Base-by-base conservation (phyloP, 306 rosid genomes). In the Hylodesmum podocarpum region DNA sequence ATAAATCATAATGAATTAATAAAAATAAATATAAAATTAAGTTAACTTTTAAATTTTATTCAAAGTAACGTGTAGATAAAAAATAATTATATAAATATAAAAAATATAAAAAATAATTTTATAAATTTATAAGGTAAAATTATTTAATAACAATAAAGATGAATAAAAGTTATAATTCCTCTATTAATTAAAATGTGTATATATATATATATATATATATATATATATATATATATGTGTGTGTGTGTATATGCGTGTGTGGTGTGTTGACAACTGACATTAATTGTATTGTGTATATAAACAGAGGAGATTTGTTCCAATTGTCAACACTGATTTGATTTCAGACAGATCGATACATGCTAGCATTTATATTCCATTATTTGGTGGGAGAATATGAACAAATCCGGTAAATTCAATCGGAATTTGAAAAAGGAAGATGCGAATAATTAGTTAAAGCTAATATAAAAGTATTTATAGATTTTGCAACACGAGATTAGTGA, bases 321-420 rank as follows among this genome's bases (percentile, higher is more conserved):
- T 28, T 72, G 74, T 79, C 49, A 71, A 33, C 72, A 24, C 11
- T 33, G 81, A 81, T 74, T 57, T 67, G 80, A 81, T 47, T 41
- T 51, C 5, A 50, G 75, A 64, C 44, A 47, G 66, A 34, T 34
- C 14, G 62, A 55, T 61, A 61, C 51, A 61, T 24, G 54, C 27
- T 12, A 34, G 72, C 53, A 24, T 63, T 73, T 65, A 73, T 65
- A 37, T 12, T 65, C 75, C 25, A n/a, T 49, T 64, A 1, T 39
- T 29, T 44, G 63, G 75, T 80, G 75, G 75, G 66, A 44, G 84
- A 80, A 80, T 80, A 15, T 53, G 76, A 80, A 80, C 53, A 73
- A 73, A 40, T 51, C 21, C 55, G n/a, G 22, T 8, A 53, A 27
- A 51, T 27, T 28, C 22, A 58, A 58, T 21, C 22, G 15, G 22